These are phyloP conservation scores for Arabidopsis arenosa DNA, from an alignment of 345 rosid genomes.

Conservation along the genomic window DNA sequence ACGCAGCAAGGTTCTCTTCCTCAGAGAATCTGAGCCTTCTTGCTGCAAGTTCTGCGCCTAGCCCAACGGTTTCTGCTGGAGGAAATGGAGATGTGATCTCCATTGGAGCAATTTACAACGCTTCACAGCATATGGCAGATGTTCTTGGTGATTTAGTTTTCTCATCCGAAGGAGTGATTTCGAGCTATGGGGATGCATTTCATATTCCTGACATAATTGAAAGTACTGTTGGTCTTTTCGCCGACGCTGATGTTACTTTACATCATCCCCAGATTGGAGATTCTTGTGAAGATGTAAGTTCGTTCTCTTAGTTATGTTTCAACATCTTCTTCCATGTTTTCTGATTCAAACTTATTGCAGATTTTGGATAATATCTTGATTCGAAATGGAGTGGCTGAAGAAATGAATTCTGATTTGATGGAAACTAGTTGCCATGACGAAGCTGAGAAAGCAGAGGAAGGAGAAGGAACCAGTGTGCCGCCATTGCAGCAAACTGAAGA, in stretches of 20 bases:
- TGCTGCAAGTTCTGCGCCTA: constrained; percentile 84
- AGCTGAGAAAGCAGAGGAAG: constrained; percentile 61
- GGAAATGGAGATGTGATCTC: constrained; percentile 67
- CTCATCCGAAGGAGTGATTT: constrained; percentile 65
- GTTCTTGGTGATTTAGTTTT: constrained; percentile 64
- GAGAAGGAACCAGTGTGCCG: constrained; percentile 58
- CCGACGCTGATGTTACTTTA: constrained; percentile 77
- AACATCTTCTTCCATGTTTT: constrained; percentile 1
- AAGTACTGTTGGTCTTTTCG: constrained; percentile 83
- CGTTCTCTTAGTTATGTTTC: constrained; percentile 32
- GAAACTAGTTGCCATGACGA: constrained; percentile 51
- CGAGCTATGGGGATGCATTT: constrained; percentile 68
- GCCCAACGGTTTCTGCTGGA: constrained; percentile 77
- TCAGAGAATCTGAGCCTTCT: constrained; percentile 89
- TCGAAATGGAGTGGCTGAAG: constrained; percentile 61
- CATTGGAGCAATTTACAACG: constrained; percentile 55
- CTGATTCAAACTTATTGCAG: constrained; percentile 30
- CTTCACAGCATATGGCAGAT: constrained; percentile 55
- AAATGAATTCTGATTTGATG: constrained; percentile 47
- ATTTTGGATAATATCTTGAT: constrained; percentile 46
- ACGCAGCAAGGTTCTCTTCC: constrained; percentile 81
- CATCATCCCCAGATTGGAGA: constrained; percentile 67
- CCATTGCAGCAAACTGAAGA: constrained; percentile 51
- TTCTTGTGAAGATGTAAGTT: constrained; percentile 77
- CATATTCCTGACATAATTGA: constrained; percentile 93